Conservation (phyloP, 2,329 filamentous ascomycete species). For the Geosmithia putterillii region DNA sequence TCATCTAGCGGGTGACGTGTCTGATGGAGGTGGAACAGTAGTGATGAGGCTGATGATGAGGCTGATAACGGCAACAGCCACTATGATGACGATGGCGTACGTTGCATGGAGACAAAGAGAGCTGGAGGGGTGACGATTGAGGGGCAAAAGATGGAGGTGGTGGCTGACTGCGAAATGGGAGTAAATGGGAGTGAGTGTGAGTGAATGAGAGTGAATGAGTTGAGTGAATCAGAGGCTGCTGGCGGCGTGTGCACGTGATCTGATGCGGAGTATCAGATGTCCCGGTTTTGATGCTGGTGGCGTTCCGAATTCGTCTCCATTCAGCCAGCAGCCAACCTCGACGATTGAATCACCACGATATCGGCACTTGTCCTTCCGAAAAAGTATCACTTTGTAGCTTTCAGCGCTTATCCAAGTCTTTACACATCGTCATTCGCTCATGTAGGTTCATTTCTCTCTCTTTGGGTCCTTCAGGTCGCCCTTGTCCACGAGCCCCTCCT, state of each 20-base stretch:
- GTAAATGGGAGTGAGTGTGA: too few relatives aligned
- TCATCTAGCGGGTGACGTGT: too few relatives aligned
- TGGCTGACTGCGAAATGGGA: too few relatives aligned
- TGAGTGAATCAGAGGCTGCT: not conserved
- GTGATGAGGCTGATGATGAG: too few relatives aligned
- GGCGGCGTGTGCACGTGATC: not conserved
- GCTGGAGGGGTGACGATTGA: too few relatives aligned
- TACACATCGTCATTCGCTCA: not conserved
- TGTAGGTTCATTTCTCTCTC: not conserved
- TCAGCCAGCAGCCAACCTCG: not conserved
- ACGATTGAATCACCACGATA: constrained; percentile 12
- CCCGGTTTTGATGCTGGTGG: not conserved
- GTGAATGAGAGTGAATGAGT: not conserved
- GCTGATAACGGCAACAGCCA: too few relatives aligned
- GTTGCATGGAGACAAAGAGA: too few relatives aligned
- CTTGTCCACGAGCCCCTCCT: too few relatives aligned
- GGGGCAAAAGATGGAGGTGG: too few relatives aligned
- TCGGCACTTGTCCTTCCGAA: constrained; percentile 19
- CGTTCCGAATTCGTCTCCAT: constrained; percentile 1
- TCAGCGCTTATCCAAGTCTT: constrained; percentile 15
- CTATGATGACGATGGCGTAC: too few relatives aligned
- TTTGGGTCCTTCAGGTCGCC: too few relatives aligned
- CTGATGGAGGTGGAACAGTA: too few relatives aligned
- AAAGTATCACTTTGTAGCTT: constrained; percentile 22
- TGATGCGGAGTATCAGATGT: constrained; percentile 1